Base-by-base conservation (phyloP, 176 grass and related monocot species). In the Avena eriantha region DNA sequence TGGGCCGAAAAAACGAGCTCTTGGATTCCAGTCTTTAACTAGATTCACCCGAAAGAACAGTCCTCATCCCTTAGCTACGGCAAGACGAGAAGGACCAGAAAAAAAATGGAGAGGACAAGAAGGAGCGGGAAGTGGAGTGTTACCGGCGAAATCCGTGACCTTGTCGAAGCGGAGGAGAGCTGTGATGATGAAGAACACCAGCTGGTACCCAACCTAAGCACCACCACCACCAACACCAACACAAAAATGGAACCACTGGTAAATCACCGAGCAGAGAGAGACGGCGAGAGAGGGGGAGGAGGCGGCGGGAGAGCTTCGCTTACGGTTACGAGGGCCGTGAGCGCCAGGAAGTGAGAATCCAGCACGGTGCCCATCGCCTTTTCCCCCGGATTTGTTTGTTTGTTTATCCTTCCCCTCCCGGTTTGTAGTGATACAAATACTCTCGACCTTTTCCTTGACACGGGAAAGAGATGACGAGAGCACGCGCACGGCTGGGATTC, bases 81-180 rank as follows among this genome's bases (percentile, higher is more conserved):
- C 41, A 43, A 43, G 34, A 35, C 34, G 34, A 35, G 34, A 35
- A 35, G 34, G 34, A 2, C 34, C 34, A 35, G 34, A 35, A 35
- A 35, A 35, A 35, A 35, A 35, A 35, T 35, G 34, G 34, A 35
- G 34, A 35, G 34, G 34, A 35, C 34, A 35, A 35, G 34, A 35
- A 35, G 34, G 34, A 35, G 34, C 34, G 34, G 34, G 34, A 35
- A 35, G 34, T 35, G 34, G 67, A 51, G 51, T 10, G 57, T 80
- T 90, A 98, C 96, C 96, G 3, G 96, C 96, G 82, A 98, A 98
- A 91, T 98, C 96, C 8, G 96, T 98, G 86, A 98, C 92, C 57
- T 96, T 98, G 68, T 98, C 96, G 73, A 98, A 88, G 61, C 79
- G 91, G 70, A 96, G 92, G 63, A 98, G 88, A n/a, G 93, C 96